Evolutionary conservation across 768 basidiomycete species (phyloP), one percentile per base, ranked within the genome.

Genomic region (Pulveroboletus sp.): DNA sequence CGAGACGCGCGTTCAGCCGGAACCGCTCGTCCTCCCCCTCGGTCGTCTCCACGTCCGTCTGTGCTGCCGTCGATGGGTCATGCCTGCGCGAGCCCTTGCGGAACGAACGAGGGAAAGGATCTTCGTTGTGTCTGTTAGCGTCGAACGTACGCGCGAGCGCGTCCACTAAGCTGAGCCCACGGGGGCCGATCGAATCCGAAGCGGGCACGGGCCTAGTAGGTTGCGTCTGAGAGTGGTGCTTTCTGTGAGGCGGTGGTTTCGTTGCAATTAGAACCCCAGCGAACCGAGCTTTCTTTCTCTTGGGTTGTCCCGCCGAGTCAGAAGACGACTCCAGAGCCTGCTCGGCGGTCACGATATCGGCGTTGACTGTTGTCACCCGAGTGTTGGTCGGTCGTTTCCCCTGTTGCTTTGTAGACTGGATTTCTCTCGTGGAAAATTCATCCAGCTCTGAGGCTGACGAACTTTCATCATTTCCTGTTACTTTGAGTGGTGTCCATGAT

Each of bases 81-180:
- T 30, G 34, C 10, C 13, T 34, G 19, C 23, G 38, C 7, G 29
- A 34, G 9, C 14, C 29, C 16, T 20, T 1, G 32, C 30, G 51
- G 12, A 46, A 16, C 11, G 4, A 45, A 50, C n/a, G 45, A 3
- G 35, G 4, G 23, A 14, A 4, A 7, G 16, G 14, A 0, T 6
- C 19, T 1, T 60, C 54, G 6, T n/a, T 14, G 10, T 62, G 23
- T 26, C 20, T 59, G 41, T 67, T 67, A 3, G 65, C 65, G n/a
- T 57, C 19, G 23, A 67, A 65, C 22, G 65, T 63, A 14, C 35
- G 58, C 31, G 56, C 35, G 14, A 65, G 43, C 27, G 63, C 65
- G 26, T 60, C 57, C 24, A 64, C 58, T 19, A 67, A 39, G 44
- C 46, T 60, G 16, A 57, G 35, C 16, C 11, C 9, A 10, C 2